Evolutionary conservation across 2,329 filamentous ascomycete species (phyloP), one percentile per base, ranked within the genome.

Genomic region (Monilinia laxa): DNA sequence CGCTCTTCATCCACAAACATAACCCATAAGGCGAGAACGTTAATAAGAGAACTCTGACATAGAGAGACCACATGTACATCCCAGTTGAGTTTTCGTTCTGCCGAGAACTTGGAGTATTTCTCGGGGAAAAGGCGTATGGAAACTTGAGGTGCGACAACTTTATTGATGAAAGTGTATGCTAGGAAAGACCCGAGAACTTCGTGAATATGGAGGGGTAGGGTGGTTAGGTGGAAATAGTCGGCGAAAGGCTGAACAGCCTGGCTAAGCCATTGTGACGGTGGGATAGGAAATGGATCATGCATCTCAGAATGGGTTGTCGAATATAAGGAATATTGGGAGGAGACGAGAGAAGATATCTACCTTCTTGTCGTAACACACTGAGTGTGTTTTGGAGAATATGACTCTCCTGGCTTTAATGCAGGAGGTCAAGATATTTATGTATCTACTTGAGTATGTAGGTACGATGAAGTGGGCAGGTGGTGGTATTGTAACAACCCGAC

Each of bases 11-110:
- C 91, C 53, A 76, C 78, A 65, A 81, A 82, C 78, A 93, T 90
- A 66, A 91, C 84, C 84, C 87, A 93, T 20, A 95, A 79, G n/a
- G 90, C 90, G 42, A 93, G 79, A 58, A 72, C 76, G 77, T 89
- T 92, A 79, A 96, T 91, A 65, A 92, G 79, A 42, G 83, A 80
- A 76, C 87, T 89, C 82, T 96, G 92, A 66, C 91, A 82, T 71
- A 95, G 84, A n/a, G 90, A 93, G 42, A 95, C 91, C 65, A 94
- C 88, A 76, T 94, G 92, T 31, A 92, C 89, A 77, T 96, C 87
- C 92, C 92, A 95, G 81, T 90, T 95, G 69, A 92, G 81, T 55
- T 79, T 79, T 75, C 84, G 85, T 66, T 89, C 91, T 35, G 81
- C 79, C 59, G 87, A 85, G 72, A 92, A 83, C 58, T 79, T 78